A percentile compares a stretch with the other conserved stretches of the same genome.
Evolutionary conservation across 2,329 filamentous ascomycete genomes (phyloP).

Genomic region (Colletotrichum filicis): DNA sequence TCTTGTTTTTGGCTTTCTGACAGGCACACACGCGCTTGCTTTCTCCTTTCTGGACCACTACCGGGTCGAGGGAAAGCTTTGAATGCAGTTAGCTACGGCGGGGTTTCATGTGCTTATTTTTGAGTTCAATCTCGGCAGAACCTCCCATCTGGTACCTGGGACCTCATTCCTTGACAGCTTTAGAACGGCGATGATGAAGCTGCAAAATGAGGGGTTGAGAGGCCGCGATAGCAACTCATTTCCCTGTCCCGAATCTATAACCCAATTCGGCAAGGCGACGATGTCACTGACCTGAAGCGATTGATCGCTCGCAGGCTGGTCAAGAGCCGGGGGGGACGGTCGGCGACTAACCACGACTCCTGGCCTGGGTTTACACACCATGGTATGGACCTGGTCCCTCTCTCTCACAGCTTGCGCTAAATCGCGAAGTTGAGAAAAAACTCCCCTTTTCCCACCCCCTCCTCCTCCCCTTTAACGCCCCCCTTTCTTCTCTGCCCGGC

Average conservation of each 20-base stretch:
- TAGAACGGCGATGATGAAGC: constrained; percentile 1
- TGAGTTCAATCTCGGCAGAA: constrained; percentile 20
- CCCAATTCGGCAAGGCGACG: not conserved
- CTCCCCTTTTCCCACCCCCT: not conserved
- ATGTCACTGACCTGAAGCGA: constrained; percentile 16
- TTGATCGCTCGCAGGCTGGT: not conserved
- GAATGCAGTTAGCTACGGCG: not conserved
- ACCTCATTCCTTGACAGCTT: too few relatives aligned
- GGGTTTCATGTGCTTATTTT: constrained; percentile 22
- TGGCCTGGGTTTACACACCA: not conserved
- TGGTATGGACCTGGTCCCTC: not conserved
- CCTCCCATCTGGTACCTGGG: constrained; percentile 1
- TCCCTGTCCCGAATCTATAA: not conserved
- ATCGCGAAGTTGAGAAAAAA: not conserved
- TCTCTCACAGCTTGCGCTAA: not conserved
- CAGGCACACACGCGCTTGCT: not conserved
- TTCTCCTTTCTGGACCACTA: not conserved
- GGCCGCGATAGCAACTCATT: not conserved
- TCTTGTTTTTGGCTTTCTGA: not conserved
- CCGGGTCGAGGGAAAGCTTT: not conserved
- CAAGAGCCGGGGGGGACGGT: not conserved
- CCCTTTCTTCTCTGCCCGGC: not conserved
- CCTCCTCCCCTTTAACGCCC: not conserved
- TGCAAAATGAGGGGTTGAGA: not conserved
- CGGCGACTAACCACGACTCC: not conserved